Percentiles rank a stretch among this genome's conserved stretches.
Conservation (phyloP, 495 filamentous ascomycete genomes). For the Neurospora sp. region DNA sequence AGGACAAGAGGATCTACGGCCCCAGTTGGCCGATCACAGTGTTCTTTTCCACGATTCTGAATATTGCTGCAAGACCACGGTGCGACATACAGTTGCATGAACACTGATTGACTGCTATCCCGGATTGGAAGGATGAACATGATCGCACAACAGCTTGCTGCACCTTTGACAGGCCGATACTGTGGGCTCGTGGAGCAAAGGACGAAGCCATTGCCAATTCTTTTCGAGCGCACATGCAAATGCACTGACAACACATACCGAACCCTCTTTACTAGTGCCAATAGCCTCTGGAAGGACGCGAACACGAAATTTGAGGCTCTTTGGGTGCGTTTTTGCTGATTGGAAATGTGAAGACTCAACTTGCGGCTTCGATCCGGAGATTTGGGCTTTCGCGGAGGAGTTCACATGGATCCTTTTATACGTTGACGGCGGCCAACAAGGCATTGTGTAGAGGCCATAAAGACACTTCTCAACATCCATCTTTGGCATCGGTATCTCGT, state of each 20-base stretch:
- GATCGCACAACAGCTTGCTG: not conserved
- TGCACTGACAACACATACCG: not conserved
- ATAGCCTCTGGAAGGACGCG: not conserved
- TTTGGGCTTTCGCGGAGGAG: too few relatives aligned
- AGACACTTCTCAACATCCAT: too few relatives aligned
- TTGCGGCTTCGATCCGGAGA: too few relatives aligned
- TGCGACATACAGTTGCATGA: not conserved
- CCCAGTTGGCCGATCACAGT: not conserved
- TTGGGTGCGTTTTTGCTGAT: too few relatives aligned
- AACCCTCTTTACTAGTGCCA: not conserved
- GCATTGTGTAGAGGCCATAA: too few relatives aligned
- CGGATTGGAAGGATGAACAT: not conserved
- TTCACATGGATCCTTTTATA: too few relatives aligned
- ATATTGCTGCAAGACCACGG: not conserved
- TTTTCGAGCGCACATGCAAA: not conserved
- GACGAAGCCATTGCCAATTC: not conserved
- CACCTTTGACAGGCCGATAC: not conserved
- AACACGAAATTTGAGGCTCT: not conserved
- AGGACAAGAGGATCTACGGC: not conserved
- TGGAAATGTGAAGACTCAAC: too few relatives aligned
- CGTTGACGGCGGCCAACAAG: too few relatives aligned
- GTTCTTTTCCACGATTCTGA: not conserved
- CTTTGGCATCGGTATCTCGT: too few relatives aligned
- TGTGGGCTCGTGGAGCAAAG: not conserved
- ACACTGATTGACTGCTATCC: not conserved